Percentiles rank a stretch among this genome's conserved stretches.
These are phyloP conservation scores for Zea mays DNA, from an alignment of 176 grass and related monocot species.

Conservation along the genomic window Zm-B73-REFERENCE-NAM-5.0 NC_050104.1:32133501-32134000, in stretches of 20 bases:
- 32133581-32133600: slow-evolving; percentile 20
- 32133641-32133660: slow-evolving; percentile 36
- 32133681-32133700: slow-evolving; percentile 3
- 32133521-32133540: slow-evolving; percentile 29
- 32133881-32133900: no score
- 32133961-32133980: slow-evolving; percentile 19
- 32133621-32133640: slow-evolving; percentile 57
- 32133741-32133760: no score
- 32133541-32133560: slow-evolving; percentile 30
- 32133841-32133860: no score
- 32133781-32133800: no score
- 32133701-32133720: neutral
- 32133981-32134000: neutral
- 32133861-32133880: no score
- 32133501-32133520: slow-evolving; percentile 39
- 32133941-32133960: neutral
- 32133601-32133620: slow-evolving; percentile 35
- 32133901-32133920: no score
- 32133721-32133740: no score
- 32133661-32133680: slow-evolving; percentile 61
- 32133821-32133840: no score
- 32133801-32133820: no score
- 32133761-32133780: no score
- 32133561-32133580: slow-evolving; percentile 39
- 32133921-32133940: no score